Evolutionary conservation across 345 rosid genomes (phyloP).

Genomic region (Pistacia atlantica): DNA sequence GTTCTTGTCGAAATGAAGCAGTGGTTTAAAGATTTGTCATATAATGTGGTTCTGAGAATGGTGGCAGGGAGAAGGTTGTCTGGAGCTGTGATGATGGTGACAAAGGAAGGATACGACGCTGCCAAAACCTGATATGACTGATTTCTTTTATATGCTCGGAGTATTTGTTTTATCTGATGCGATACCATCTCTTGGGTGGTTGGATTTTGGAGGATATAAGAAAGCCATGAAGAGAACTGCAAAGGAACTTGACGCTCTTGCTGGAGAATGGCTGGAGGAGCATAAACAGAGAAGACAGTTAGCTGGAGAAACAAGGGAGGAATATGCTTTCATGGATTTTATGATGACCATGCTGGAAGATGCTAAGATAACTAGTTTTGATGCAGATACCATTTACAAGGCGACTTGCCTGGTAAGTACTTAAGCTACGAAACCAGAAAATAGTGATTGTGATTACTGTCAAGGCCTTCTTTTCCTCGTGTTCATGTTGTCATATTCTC

Average conservation of each 20-base stretch:
- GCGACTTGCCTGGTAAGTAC: slow-evolving; percentile 36
- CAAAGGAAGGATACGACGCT: slow-evolving; percentile 11
- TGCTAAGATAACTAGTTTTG: slow-evolving; percentile 6
- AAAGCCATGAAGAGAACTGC: slow-evolving; percentile 40
- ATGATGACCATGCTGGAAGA: slow-evolving; percentile 34
- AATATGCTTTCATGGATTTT: slow-evolving; percentile 44
- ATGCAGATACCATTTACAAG: slow-evolving; percentile 33
- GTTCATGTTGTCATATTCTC: neutral
- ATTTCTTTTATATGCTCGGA: slow-evolving; percentile 30
- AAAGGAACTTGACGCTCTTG: slow-evolving; percentile 34
- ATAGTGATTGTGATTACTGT: neutral
- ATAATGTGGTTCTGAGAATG: slow-evolving; percentile 26
- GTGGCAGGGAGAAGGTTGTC: slow-evolving; percentile 37
- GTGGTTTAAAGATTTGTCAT: slow-evolving; percentile 37
- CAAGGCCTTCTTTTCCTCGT: neutral
- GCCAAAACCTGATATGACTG: slow-evolving; percentile 20
- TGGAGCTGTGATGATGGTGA: slow-evolving; percentile 15
- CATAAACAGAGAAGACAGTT: slow-evolving; percentile 32
- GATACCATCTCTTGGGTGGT: slow-evolving; percentile 42
- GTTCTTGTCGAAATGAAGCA: slow-evolving; percentile 37
- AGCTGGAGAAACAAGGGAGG: slow-evolving; percentile 14
- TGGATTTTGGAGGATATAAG: slow-evolving; percentile 35
- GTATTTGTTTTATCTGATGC: slow-evolving; percentile 35
- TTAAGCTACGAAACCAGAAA: neutral
- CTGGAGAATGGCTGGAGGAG: slow-evolving; percentile 40